Base-by-base conservation (phyloP, 352 stramenopile species). In the Pythium aristosporum region DNA sequence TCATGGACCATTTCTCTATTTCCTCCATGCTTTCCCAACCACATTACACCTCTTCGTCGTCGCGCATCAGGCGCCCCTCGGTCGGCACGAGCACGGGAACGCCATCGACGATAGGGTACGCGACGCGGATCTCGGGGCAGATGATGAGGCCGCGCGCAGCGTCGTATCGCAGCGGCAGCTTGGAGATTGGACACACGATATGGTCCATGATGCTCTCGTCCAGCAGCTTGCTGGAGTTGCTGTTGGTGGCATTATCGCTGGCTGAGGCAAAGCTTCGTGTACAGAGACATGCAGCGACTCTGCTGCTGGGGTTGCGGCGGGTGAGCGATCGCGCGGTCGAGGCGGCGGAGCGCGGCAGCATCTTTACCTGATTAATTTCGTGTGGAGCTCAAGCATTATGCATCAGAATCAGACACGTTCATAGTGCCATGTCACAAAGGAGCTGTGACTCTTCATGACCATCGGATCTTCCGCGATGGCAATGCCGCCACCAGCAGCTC, bases 141-240 rank as follows among this genome's bases (percentile, higher is more conserved):
- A 96, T 79, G 58, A 96, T 67, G 23, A 80, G 75, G 28, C 83
- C 81, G 16, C 71, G 76, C 52, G 71, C 62, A 10, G 61, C 36
- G 72, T 92, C 81, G 57, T 92, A 92, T 53, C 82, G 82, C 53
- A 95, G 70, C 32, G 87, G 78, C 61, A 71, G 83, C 80, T 94
- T 95, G 74, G 87, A 95, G 57, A 95, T 89, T 7, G 87, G 87
- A 61, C 85, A 93, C 54, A 94, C 85, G 34, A 95, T 72, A 60
- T 93, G 85, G 50, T 91, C 69, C 70, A 95, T 66, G 36, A 95
- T 66, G 65, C 69, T 78, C 72, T 89, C 85, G 59, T 94, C 82
- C 11, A 69, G 44, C 20, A 92, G 70, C 18, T 57, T 54, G 65
- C 10, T 71, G 68, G 5, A 50, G 37, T 21, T 49, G 25, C 25